Percentiles rank a stretch among this genome's conserved stretches.
phyloP scores from a whole-genome alignment of 805 yeast species.

The Pichia pseudocactophila region DNA sequence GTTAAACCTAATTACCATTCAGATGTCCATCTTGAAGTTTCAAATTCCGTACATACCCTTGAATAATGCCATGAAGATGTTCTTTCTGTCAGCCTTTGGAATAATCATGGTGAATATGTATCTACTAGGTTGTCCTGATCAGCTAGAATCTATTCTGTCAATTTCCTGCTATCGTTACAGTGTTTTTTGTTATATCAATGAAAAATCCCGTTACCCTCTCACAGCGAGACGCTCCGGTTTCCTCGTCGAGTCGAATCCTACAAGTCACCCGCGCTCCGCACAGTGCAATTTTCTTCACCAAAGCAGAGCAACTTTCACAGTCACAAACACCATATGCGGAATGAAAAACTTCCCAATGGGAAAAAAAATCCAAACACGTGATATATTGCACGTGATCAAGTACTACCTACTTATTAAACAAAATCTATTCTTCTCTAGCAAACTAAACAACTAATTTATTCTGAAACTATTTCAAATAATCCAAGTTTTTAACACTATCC shows the following conservation, averaged over 20 bases:
- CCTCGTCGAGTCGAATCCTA: too few species aligned
- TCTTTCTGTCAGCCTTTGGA: constrained; percentile 99
- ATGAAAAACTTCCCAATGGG: too few species aligned
- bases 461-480: neutral
- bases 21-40: neutral
- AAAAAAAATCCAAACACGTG: too few species aligned
- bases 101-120: constrained; percentile 55
- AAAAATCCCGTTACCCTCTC: neutral
- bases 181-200: neutral
- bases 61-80: constrained; percentile 98
- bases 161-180: neutral
- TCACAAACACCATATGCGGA: too few species aligned
- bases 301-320: too few species aligned
- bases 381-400: too few species aligned
- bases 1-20: too few species aligned
- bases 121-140: constrained; percentile 1
- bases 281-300: too few species aligned
- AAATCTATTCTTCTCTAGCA: neutral
- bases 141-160: too few species aligned
- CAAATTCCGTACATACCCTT: constrained; percentile 60
- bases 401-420: too few species aligned
- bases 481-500: constrained; percentile 18
- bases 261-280: too few species aligned
- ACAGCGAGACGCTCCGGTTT: too few species aligned
- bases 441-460: neutral